A percentile compares a stretch with the other conserved stretches of the same genome.
Evolutionary conservation across 1,284 basidiomycete species (phyloP).

Genomic region (Porodaedalea pini): DNA sequence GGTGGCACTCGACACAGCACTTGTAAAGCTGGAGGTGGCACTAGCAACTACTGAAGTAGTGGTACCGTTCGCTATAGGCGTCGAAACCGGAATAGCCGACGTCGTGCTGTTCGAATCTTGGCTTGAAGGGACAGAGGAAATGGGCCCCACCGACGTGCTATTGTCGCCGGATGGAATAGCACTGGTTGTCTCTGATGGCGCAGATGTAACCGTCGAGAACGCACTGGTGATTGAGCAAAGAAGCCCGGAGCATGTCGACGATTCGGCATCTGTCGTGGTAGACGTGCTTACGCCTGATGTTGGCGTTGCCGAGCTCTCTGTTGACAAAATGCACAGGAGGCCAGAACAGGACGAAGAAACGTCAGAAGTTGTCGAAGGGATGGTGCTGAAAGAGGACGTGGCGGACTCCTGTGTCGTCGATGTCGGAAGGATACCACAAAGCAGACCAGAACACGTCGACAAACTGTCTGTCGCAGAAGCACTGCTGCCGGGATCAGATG

Average conservation of each 20-base stretch:
- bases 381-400: background rate
- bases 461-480: background rate
- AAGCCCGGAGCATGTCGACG: constrained; percentile 13
- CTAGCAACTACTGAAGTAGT: background rate
- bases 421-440: background rate
- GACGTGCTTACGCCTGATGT: background rate
- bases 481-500: background rate
- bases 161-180: background rate
- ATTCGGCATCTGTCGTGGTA: background rate
- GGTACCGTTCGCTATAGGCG: background rate
- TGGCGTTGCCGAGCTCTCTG: background rate
- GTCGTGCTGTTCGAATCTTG: background rate
- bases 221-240: constrained; percentile 13
- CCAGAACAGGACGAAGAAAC: too few species aligned
- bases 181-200: background rate
- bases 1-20: constrained; percentile 12
- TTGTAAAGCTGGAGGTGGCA: background rate
- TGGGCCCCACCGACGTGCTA: constrained; percentile 1
- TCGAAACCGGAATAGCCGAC: constrained; percentile 1
- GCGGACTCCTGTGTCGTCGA: background rate
- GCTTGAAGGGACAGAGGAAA: background rate
- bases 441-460: background rate
- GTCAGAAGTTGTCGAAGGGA: too few species aligned
- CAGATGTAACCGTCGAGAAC: constrained; percentile 1
- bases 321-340: too few species aligned